Evolutionary conservation across 2,329 filamentous ascomycete species (phyloP).

Genomic region (Diaporthe ampelina): DNA sequence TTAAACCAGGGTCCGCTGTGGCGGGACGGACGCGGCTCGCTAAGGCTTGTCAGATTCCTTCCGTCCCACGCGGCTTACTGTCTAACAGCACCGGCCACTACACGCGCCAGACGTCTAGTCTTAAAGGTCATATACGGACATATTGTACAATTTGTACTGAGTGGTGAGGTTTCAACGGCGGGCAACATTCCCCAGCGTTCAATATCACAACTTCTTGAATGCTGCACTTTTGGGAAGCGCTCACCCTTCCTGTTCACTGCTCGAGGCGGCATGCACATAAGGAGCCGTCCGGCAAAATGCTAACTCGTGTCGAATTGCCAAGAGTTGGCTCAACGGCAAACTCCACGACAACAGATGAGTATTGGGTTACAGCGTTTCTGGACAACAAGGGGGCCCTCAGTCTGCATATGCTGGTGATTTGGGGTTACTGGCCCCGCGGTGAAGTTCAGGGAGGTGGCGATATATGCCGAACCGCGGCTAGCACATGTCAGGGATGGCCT

Average conservation of each 20-base stretch:
- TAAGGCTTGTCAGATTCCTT: background rate
- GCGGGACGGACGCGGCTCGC: conserved; percentile 2
- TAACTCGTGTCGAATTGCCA: background rate
- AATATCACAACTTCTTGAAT: background rate
- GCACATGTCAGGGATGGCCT: conserved; percentile 8
- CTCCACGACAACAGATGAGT: background rate
- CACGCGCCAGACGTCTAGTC: background rate
- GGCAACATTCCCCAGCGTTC: background rate
- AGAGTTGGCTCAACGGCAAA: background rate
- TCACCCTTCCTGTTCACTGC: background rate
- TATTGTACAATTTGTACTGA: too few relatives aligned
- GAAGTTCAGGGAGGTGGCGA: background rate
- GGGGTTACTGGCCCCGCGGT: background rate
- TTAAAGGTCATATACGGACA: too few relatives aligned
- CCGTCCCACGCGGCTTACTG: background rate
- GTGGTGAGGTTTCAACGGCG: too few relatives aligned
- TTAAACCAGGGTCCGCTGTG: conserved; percentile 13
- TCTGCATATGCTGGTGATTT: background rate
- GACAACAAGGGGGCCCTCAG: background rate
- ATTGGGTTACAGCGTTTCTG: background rate
- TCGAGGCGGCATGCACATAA: background rate
- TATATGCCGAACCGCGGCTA: conserved; percentile 21
- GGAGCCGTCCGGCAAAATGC: background rate
- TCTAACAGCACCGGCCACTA: background rate
- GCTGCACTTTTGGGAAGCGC: too few relatives aligned